Percentiles rank a stretch among this genome's conserved stretches.
Conservation (phyloP, 2,329 filamentous ascomycete species). For the Coniochaeta hoffmannii region DNA sequence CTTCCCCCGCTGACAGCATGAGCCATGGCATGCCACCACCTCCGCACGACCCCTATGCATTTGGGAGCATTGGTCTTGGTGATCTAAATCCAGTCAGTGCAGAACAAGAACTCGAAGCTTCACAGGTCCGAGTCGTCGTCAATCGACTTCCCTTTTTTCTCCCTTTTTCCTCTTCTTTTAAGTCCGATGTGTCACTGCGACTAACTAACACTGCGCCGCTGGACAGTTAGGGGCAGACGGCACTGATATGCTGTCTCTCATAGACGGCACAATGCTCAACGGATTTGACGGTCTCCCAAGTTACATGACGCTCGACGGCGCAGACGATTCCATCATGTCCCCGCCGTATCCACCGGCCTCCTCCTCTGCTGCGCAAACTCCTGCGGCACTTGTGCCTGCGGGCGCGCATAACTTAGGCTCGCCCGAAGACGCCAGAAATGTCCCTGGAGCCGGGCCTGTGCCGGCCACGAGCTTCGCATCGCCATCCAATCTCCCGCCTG, state of each 20-base stretch:
- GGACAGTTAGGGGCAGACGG: background rate
- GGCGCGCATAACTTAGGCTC: background rate
- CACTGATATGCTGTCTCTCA: constrained; percentile 1
- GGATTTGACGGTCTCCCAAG: constrained; percentile 1
- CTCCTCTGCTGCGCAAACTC: background rate
- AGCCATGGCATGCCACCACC: constrained; percentile 1
- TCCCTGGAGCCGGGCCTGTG: background rate
- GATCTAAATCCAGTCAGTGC: constrained; percentile 1
- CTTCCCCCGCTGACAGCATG: constrained; percentile 1
- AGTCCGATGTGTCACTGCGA: background rate
- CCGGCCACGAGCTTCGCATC: background rate
- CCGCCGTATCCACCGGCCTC: background rate
- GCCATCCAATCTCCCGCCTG: background rate
- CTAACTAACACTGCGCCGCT: background rate
- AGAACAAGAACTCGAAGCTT: background rate
- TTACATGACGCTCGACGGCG: background rate
- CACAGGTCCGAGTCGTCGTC: background rate
- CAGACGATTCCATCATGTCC: background rate
- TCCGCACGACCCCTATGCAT: background rate
- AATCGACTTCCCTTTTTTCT: background rate
- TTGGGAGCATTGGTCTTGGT: background rate
- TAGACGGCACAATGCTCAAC: background rate
- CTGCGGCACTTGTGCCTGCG: background rate
- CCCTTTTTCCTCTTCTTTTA: background rate
- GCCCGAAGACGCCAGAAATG: background rate